phyloP scores from a whole-genome alignment of 2,329 filamentous ascomycete genomes.

The Nothophaeocryptopus gaeumannii region DNA sequence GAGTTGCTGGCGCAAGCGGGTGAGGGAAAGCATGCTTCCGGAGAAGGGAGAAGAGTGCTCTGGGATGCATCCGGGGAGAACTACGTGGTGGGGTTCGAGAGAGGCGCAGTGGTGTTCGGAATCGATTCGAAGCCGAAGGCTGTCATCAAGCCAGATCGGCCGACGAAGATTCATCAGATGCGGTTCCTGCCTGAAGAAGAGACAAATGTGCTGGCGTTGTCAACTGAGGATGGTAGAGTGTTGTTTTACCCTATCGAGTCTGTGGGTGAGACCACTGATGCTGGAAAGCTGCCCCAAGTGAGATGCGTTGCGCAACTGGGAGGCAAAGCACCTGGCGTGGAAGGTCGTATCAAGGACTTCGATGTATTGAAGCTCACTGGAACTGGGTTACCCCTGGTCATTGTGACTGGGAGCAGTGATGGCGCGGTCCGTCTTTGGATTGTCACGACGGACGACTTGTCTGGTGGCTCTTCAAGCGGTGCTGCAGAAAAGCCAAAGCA shows the following conservation, averaged over 20 bases:
- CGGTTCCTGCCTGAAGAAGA: slow-evolving; percentile 59
- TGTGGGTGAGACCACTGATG: slow-evolving; percentile 21
- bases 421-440: slow-evolving; percentile 78
- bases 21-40: slow-evolving; percentile 71
- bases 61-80: slow-evolving; percentile 79
- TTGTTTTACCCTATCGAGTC: slow-evolving; percentile 70
- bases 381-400: slow-evolving; percentile 48
- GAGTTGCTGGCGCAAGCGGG: slow-evolving; percentile 71
- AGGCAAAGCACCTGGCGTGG: slow-evolving; percentile 61
- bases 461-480: background rate
- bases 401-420: slow-evolving; percentile 79
- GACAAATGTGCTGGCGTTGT: slow-evolving; percentile 62
- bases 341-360: slow-evolving; percentile 84
- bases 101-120: slow-evolving; percentile 79
- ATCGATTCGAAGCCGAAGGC: slow-evolving; percentile 82
- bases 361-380: slow-evolving; percentile 54
- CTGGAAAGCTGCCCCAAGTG: slow-evolving; percentile 29
- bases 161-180: slow-evolving; percentile 81
- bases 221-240: slow-evolving; percentile 86
- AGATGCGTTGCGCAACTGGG: slow-evolving; percentile 70
- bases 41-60: slow-evolving; percentile 76
- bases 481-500: slow-evolving; percentile 36
- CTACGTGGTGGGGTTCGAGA: slow-evolving; percentile 85
- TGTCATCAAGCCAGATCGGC: slow-evolving; percentile 63
- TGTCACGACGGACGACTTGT: background rate